Evolutionary conservation across 768 basidiomycete species (phyloP), one percentile per base, ranked within the genome.

Genomic region (Kwoniella botswanensis): DNA sequence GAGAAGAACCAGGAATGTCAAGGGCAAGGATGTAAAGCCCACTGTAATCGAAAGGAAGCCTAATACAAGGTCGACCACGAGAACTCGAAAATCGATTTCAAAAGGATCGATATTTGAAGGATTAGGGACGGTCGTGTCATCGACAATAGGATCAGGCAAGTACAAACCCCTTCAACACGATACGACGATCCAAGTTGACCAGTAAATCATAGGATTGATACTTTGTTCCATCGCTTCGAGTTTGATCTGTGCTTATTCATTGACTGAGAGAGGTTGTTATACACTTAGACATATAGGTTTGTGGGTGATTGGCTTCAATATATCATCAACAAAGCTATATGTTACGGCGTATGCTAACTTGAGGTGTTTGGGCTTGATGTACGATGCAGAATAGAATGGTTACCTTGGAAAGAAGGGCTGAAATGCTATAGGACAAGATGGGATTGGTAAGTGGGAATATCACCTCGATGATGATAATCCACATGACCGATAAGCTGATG

Each of bases 371-470:
- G 21, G 6, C 53, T 21, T 22, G 26, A n/a, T 21, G 59, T 2
- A 29, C 18, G 18, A 21, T 10, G 53, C 21, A 69, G 68, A 41
- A 29, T 69, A 24, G 68, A 69, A 50, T 69, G 62, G 61, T 46
- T 69, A 26, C 68, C 68, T 41, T 69, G 68, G 68, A 69, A 57
- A 63, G 55, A 55, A 29, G 68, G 68, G 12, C 46, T 69, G 94
- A 96, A 64, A 93, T 96, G 76, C 84, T 86, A 79, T 85, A 84
- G 73, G 84, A 84, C 80, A 72, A 46, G 60, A 42, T 65, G 64
- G 52, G 41, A 56, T 44, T 63, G 63, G 65, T 63, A 24, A 61
- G 50, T 64, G 0, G 5, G 18, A 11, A 50, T 18, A 50, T 50
- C 46, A 50, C 7, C 46, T 50, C 10, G 13, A 50, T 18, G 7